These are phyloP conservation scores for Penicillium sclerotigenum DNA, from an alignment of 2,329 filamentous ascomycete species.

Conservation along the genomic window DNA sequence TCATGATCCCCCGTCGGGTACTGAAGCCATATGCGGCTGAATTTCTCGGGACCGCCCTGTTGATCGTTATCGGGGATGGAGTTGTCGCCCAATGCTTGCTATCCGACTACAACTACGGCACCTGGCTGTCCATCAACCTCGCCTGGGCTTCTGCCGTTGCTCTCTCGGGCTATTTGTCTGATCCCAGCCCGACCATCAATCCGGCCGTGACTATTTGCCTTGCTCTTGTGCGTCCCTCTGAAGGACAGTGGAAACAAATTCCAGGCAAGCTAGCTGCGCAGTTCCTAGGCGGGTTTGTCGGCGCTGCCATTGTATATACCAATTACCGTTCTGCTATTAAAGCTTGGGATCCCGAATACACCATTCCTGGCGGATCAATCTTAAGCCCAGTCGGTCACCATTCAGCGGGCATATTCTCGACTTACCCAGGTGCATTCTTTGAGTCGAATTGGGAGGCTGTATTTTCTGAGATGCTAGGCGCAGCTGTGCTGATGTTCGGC, in stretches of 20 bases:
- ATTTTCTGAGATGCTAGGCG: conserved; percentile 28
- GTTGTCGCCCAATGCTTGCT: conserved; percentile 33
- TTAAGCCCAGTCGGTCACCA: conserved; percentile 29
- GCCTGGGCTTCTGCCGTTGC: conserved; percentile 32
- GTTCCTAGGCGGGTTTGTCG: conserved; percentile 32
- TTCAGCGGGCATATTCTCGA: conserved; percentile 31
- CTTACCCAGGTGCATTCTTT: conserved; percentile 26
- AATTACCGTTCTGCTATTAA: conserved; percentile 32
- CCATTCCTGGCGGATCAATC: conserved; percentile 30
- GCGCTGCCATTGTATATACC: conserved; percentile 29
- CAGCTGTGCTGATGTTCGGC: conserved; percentile 33
- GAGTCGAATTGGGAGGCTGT: conserved; percentile 33
- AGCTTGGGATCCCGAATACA: conserved; percentile 33
- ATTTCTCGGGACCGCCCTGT: conserved; percentile 32
- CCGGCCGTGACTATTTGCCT: conserved; percentile 27
- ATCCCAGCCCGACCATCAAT: conserved; percentile 31
- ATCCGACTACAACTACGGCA: conserved; percentile 34
- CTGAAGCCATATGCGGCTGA: conserved; percentile 30
- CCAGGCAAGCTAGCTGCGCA: conserved; percentile 30
- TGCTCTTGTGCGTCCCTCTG: conserved; percentile 29
- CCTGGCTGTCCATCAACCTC: conserved; percentile 35
- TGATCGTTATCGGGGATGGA: conserved; percentile 34
- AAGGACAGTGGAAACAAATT: conserved; percentile 28
- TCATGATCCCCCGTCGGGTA: conserved; percentile 17
- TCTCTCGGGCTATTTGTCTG: conserved; percentile 27